Conservation (phyloP, 441 rosid genomes). For the Euphorbia schlechtendalii region DNA sequence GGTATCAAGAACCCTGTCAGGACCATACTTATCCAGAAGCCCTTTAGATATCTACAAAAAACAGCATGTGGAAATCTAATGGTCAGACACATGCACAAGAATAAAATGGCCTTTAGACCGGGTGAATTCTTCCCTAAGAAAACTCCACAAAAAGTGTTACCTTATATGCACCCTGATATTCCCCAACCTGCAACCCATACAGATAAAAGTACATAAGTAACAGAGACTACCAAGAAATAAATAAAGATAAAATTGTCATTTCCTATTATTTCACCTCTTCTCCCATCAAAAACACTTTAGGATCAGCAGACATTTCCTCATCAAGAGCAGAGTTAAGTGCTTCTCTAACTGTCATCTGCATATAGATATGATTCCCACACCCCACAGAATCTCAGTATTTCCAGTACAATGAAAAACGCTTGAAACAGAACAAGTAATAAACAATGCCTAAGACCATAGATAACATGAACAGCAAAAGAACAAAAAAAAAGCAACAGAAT, state of each 20-base stretch:
- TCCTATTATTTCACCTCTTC: conserved; percentile 51
- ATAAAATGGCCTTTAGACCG: neutral
- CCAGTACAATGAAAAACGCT: neutral
- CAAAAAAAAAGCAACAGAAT: neutral
- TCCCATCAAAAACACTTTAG: conserved; percentile 69
- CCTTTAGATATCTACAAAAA: conserved; percentile 71
- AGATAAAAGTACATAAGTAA: conserved; percentile 10
- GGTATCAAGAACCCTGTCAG: conserved; percentile 90
- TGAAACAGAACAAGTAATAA: no score
- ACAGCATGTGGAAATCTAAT: conserved; percentile 7
- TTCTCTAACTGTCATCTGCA: conserved; percentile 58
- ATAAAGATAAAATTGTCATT: neutral
- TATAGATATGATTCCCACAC: neutral
- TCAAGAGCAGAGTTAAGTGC: conserved; percentile 71
- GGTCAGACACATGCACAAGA: neutral
- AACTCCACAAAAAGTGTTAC: conserved; percentile 32
- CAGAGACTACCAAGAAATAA: neutral
- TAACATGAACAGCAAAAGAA: neutral
- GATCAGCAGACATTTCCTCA: conserved; percentile 90
- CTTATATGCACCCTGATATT: conserved; percentile 98
- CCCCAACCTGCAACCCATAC: conserved; percentile 65
- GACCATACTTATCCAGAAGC: conserved; percentile 89
- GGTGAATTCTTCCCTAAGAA: neutral
- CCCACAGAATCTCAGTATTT: neutral
- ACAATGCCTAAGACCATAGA: no score